Percentiles rank a stretch among this genome's conserved stretches.
Evolutionary conservation across 352 stramenopile genomes (phyloP).

Genomic region (Globisporangium spiculum): DNA sequence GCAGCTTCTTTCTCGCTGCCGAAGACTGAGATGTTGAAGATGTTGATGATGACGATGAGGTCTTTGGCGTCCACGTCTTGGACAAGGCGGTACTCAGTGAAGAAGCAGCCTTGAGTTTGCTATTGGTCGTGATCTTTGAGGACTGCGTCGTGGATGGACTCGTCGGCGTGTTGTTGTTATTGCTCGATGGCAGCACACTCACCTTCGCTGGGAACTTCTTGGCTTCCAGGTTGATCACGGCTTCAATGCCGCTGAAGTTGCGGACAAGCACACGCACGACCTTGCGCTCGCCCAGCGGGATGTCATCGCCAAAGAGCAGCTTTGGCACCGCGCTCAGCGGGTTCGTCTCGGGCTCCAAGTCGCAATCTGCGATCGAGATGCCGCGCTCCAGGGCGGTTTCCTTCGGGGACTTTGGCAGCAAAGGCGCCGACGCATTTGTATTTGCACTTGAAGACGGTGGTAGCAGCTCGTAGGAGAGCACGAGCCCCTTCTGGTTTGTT

Average conservation of each 20-base stretch:
- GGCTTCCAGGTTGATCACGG: constrained; percentile 51
- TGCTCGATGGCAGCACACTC: neutral
- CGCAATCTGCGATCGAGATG: constrained; percentile 38
- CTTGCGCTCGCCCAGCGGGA: constrained; percentile 56
- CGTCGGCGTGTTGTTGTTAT: neutral
- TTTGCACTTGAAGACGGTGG: neutral
- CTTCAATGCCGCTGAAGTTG: constrained; percentile 80
- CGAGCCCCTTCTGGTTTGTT: constrained; percentile 71
- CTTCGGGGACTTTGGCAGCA: constrained; percentile 33
- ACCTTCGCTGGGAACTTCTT: constrained; percentile 43
- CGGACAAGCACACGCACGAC: constrained; percentile 52
- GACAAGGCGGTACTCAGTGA: neutral
- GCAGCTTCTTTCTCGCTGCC: constrained; percentile 18
- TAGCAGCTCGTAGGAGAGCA: constrained; percentile 74
- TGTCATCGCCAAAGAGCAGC: constrained; percentile 58
- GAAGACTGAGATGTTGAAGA: neutral
- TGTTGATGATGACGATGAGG: neutral
- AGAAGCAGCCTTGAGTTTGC: neutral
- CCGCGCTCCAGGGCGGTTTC: constrained; percentile 38
- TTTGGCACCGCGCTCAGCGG: constrained; percentile 36
- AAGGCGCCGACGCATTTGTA: neutral
- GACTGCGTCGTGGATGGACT: neutral
- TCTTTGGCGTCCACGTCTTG: neutral
- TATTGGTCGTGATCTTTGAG: neutral
- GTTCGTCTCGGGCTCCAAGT: constrained; percentile 45